Conservation (phyloP, 305 asterid genomes). For the Nicotiana rustica region DNA sequence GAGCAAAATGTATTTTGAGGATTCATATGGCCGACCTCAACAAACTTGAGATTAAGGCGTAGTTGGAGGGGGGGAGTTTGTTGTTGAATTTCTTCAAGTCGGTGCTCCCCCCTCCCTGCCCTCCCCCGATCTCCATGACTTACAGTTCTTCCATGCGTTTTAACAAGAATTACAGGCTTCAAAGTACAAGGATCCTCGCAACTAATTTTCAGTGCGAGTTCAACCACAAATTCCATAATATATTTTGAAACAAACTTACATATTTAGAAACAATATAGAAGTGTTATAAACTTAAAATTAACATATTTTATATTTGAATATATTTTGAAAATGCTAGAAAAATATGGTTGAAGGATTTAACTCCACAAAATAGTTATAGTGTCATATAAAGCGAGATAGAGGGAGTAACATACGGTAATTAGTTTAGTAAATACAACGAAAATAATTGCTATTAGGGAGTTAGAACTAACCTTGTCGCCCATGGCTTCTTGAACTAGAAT, state of each 20-base stretch:
- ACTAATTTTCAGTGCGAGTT: background rate
- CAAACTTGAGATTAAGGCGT: background rate
- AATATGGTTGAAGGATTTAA: background rate
- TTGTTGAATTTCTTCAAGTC: no score
- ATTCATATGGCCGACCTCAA: background rate
- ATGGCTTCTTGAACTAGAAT: slow-evolving; percentile 48
- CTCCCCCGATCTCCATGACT: background rate
- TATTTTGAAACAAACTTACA: background rate
- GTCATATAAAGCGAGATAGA: background rate
- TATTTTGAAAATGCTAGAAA: background rate
- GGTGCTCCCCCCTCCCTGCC: background rate
- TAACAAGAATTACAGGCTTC: background rate
- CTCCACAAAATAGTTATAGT: background rate
- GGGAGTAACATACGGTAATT: background rate
- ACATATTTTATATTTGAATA: background rate
- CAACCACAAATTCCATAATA: background rate
- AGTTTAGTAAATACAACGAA: background rate
- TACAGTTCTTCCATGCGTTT: background rate
- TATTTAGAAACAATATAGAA: background rate
- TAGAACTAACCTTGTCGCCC: slow-evolving; percentile 45
- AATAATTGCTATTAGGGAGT: background rate
- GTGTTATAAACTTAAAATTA: background rate
- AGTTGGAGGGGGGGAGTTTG: no score
- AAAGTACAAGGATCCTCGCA: background rate
- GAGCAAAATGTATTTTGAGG: background rate